Evolutionary conservation across 257 asterid species (phyloP), one percentile per base, ranked within the genome.

Genomic region (Eucommia ulmoides): DNA sequence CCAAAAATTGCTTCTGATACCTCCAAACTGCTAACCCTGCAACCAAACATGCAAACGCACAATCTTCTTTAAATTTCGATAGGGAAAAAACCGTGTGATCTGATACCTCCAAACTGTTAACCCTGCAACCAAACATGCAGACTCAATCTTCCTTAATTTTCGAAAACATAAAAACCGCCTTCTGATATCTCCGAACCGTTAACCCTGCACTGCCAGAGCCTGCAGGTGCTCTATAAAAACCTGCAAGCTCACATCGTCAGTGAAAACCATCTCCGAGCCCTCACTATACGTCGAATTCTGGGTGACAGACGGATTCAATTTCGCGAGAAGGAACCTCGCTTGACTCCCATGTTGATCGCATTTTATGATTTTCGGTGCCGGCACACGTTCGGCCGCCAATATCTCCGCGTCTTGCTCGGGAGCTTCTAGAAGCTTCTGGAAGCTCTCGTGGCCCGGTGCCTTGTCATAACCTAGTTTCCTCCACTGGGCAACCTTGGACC

Each of bases 281-380:
- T 68, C 76, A 0, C 62, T 24, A 50, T 76, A 47, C 0, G 66
- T 74, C 11, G 94, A 82, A 38, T 78, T 62, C 45, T 78, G 97
- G 2, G 96, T 85, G 14, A 83, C 79, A 1, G 98, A 89, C 9
- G 98, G 98, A 61, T 89, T 89, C 47, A 89, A 55, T 76, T 80
- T 82, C 3, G 96, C 94, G 24, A 89, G 92, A 52, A 89, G 92
- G 73, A 80, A 78, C 72, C 98, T 73, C 7, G 96, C 98, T 64
- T 82, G 94, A 68, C 98, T 89, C 54, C 98, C 62, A 47, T 89
- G 98, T 59, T 89, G 98, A 20, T 89, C 98, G 38, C 98, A 89
- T 56, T 66, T 85, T 1, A 85, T 51, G n/a, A 82, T 71, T 61
- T 76, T 86, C 2, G 96, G 98, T 29, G 82, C 94, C 1, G 96